These are phyloP conservation scores for Globisporangium cystogenes DNA, from an alignment of 352 stramenopile species.

Conservation along the genomic window DNA sequence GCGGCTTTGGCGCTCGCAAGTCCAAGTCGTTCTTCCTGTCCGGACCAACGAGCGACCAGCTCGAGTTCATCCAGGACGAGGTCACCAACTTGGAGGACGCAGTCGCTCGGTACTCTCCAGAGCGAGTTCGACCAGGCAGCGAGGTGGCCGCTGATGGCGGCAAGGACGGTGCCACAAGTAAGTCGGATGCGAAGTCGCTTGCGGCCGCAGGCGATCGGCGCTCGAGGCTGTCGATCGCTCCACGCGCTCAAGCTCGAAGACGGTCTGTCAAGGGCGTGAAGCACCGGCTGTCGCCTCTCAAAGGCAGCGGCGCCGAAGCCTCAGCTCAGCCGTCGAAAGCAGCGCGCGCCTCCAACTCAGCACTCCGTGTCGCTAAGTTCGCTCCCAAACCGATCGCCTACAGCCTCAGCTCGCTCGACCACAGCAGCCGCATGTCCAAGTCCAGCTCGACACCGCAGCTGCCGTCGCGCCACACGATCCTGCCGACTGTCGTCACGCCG, in stretches of 20 bases:
- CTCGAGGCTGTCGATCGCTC: neutral
- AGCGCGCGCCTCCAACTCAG: neutral
- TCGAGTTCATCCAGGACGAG: conserved; percentile 15
- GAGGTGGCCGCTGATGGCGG: neutral
- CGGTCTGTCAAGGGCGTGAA: neutral
- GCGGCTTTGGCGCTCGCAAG: conserved; percentile 1
- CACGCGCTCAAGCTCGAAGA: neutral
- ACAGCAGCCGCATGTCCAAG: neutral
- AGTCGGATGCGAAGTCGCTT: neutral
- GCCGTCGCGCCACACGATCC: neutral
- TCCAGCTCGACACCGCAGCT: neutral
- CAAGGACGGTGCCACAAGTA: neutral
- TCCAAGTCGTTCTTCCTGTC: conserved; percentile 14
- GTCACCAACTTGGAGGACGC: conserved; percentile 6
- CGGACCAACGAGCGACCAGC: conserved; percentile 10
- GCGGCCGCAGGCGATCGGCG: conserved; percentile 1
- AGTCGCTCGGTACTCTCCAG: neutral
- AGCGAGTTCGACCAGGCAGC: neutral
- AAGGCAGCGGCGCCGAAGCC: neutral
- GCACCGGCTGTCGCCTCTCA: conserved; percentile 8
- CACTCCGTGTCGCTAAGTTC: conserved; percentile 12
- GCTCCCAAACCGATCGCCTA: conserved; percentile 13
- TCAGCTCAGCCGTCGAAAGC: neutral
- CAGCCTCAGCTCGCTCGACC: conserved; percentile 14
- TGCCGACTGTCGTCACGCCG: conserved; percentile 5